phyloP scores from a whole-genome alignment of 345 rosid species.

The Salix caprea region DNA sequence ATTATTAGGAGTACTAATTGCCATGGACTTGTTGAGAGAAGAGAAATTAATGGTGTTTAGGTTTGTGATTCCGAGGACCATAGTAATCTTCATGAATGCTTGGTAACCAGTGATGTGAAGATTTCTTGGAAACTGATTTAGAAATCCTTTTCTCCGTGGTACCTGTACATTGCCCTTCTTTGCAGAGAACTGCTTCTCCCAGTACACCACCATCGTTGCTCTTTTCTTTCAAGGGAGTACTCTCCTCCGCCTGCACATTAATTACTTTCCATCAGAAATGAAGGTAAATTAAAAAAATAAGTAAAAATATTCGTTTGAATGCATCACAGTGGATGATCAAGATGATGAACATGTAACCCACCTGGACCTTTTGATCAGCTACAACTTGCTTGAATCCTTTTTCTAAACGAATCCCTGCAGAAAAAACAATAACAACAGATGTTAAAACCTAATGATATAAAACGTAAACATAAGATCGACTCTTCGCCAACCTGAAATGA shows the following conservation, averaged over 20 bases:
- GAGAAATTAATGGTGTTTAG: conserved; percentile 19
- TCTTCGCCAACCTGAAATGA: neutral
- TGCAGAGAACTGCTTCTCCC: conserved; percentile 5
- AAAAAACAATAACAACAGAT: neutral
- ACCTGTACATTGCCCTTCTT: conserved; percentile 22
- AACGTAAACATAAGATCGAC: neutral
- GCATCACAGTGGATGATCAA: neutral
- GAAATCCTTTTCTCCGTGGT: conserved; percentile 11
- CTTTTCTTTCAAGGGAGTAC: neutral
- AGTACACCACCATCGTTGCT: neutral
- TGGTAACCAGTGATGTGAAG: conserved; percentile 33
- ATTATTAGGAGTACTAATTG: conserved; percentile 1
- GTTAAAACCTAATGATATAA: neutral
- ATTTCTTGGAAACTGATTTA: conserved; percentile 14
- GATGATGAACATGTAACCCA: neutral
- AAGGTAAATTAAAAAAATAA: neutral
- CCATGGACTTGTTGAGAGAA: neutral
- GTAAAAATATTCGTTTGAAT: neutral
- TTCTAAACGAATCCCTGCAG: conserved; percentile 15
- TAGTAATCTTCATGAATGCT: conserved; percentile 59
- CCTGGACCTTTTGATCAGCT: neutral
- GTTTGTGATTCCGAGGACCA: conserved; percentile 55
- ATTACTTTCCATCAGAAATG: neutral
- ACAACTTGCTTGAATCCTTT: conserved; percentile 18
- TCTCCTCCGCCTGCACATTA: conserved; percentile 2